Percentiles rank a stretch among this genome's conserved stretches.
Evolutionary conservation across 495 filamentous ascomycete species (phyloP).

Genomic region (Aspergillus heteromorphus): DNA sequence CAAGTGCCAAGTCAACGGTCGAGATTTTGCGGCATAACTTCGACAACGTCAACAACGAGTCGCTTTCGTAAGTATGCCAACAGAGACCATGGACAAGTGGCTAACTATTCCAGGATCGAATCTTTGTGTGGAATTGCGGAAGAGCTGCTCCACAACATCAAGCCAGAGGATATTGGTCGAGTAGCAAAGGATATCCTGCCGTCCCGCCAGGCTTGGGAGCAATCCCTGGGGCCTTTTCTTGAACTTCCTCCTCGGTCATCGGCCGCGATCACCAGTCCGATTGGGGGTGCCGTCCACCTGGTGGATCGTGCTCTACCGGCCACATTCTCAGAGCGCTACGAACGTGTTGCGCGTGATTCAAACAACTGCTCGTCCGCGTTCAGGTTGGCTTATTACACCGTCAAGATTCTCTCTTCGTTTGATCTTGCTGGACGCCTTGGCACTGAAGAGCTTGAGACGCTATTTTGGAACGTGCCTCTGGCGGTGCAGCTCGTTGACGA

Average conservation of each 20-base stretch:
- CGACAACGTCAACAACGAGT: conserved; percentile 42
- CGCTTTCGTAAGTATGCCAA: conserved; percentile 44
- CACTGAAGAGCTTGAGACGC: conserved; percentile 26
- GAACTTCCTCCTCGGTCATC: conserved; percentile 51
- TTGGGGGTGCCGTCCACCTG: conserved; percentile 67
- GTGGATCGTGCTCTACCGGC: conserved; percentile 35
- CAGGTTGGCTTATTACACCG: conserved; percentile 64
- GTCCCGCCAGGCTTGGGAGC: conserved; percentile 39
- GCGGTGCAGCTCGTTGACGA: conserved; percentile 57
- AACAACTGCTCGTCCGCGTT: conserved; percentile 66
- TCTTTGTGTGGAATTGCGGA: conserved; percentile 50
- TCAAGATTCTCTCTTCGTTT: conserved; percentile 45
- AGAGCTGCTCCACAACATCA: conserved; percentile 41
- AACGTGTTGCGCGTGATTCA: conserved; percentile 50
- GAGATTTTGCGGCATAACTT: conserved; percentile 51
- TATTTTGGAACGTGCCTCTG: conserved; percentile 48
- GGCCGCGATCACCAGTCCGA: conserved; percentile 63
- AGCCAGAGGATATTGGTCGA: conserved; percentile 22
- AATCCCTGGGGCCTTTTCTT: conserved; percentile 56
- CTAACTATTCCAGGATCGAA: conserved; percentile 39
- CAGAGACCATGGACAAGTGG: neutral
- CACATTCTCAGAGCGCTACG: conserved; percentile 19
- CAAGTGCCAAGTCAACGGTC: conserved; percentile 34
- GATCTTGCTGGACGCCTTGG: conserved; percentile 25
- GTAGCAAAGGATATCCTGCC: conserved; percentile 46